Conservation (phyloP, 345 rosid species). For the Microthlaspi erraticum region DNA sequence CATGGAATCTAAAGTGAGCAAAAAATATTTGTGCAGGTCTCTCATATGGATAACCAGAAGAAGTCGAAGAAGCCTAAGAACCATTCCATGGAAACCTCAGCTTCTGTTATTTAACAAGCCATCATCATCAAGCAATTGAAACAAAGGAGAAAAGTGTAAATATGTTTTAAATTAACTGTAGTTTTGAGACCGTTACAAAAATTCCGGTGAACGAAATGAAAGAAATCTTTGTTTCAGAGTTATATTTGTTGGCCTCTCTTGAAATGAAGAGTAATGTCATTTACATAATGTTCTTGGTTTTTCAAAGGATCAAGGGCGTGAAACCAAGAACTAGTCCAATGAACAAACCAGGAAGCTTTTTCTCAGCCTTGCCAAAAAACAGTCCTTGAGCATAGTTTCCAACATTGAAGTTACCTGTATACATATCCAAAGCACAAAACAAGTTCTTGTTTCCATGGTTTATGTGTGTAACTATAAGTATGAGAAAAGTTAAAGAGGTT, state of each 20-base stretch:
- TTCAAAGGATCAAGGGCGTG: constrained; percentile 36
- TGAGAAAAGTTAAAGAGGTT: neutral
- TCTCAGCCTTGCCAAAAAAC: constrained; percentile 46
- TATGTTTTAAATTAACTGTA: constrained; percentile 6
- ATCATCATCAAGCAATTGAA: constrained; percentile 22
- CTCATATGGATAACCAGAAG: constrained; percentile 57
- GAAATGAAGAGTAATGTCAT: constrained; percentile 3
- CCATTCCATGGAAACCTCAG: constrained; percentile 21
- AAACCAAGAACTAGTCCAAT: constrained; percentile 41
- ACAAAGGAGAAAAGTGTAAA: constrained; percentile 21
- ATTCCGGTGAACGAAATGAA: neutral
- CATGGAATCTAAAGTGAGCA: constrained; percentile 18
- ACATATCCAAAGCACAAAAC: neutral
- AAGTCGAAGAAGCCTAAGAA: constrained; percentile 44
- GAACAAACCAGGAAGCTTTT: constrained; percentile 26
- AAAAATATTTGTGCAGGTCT: constrained; percentile 51
- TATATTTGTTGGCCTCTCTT: constrained; percentile 8
- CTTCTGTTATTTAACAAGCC: constrained; percentile 16
- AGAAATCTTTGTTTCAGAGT: constrained; percentile 17
- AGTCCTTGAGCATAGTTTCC: constrained; percentile 51
- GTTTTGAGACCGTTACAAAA: constrained; percentile 9
- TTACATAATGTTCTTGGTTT: constrained; percentile 1
- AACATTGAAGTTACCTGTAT: constrained; percentile 57
- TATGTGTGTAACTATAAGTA: neutral
- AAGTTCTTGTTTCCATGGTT: neutral